Base-by-base conservation (phyloP, 179 eudicot species). In the Amaranthus tricolor region DNA sequence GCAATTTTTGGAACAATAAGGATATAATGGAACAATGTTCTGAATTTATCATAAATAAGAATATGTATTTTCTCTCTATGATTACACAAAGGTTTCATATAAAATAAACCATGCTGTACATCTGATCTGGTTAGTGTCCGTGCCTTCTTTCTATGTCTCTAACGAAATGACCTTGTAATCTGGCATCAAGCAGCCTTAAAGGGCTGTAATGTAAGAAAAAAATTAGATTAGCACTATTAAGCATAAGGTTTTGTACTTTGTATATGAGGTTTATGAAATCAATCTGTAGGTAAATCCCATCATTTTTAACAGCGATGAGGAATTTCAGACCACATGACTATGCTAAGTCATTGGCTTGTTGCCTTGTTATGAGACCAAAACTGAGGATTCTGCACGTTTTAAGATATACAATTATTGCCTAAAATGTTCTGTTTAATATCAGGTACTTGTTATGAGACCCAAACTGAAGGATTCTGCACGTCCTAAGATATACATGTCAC, bases 401-500 rank as follows among this genome's bases (percentile, higher is more conserved):
- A 31, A 31, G 57, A 9, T 43, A 44, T 49, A 68, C 59, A 64
- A 8, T 16, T 53, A 62, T 56, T 62, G 31, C 55, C 7, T 6
- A 31, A 31, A 31, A 31, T 31, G 40, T 31, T 31, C 40, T 31
- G 40, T 73, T 55, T 47, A 47, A 64, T 81, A 62, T 8, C 68
- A 95, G 99, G 96, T 93, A 57, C 89, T 74, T 76, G 84, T 87
- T 65, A 81, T 95, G 98, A 91, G 86, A 85, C 91, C 93, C 74
- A 93, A 87, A 86, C 81, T 89, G 64, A 93, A 81, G 76, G 84
- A 88, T 60, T 81, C 88, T 54, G 76, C 80, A 59, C 88, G 64
- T 56, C 98, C 96, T 68, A 95, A 88, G 82, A 88, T 95, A 67
- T 86, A 88, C 65, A 86, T 82, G 76, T 95, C 99, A 70, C 89